Percentiles rank a stretch among this genome's conserved stretches.
These are phyloP conservation scores for Serendipita vermifera DNA, from an alignment of 768 basidiomycete species.

Conservation along the genomic window DNA sequence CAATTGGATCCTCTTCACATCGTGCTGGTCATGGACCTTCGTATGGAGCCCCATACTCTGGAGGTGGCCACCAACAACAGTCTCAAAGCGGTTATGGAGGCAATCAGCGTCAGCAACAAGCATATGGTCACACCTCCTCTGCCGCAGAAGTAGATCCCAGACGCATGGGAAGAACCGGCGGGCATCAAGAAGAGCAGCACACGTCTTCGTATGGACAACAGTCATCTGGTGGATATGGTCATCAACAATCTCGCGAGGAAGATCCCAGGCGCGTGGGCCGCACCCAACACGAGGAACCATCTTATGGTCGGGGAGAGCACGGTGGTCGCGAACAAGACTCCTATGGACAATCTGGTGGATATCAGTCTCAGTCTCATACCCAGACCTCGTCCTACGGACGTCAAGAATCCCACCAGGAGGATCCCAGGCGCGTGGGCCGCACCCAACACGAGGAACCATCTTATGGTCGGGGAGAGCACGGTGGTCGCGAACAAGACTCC, in stretches of 20 bases:
- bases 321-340: not conserved
- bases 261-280: slow-evolving; percentile 1
- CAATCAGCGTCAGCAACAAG: not conserved
- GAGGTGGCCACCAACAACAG: not conserved
- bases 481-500: not conserved
- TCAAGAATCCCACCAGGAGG: slow-evolving; percentile 14
- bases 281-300: slow-evolving; percentile 12
- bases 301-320: not conserved
- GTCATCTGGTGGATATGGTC: slow-evolving; percentile 8
- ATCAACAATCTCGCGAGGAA: slow-evolving; percentile 12
- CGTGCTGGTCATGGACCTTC: not conserved
- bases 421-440: not conserved
- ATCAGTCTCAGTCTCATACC: not conserved
- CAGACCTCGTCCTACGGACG: not conserved
- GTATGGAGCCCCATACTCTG: not conserved
- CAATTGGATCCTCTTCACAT: not conserved
- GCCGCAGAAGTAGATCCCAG: too few species aligned
- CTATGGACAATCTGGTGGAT: slow-evolving; percentile 7
- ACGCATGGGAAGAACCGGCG: too few species aligned
- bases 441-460: slow-evolving; percentile 12
- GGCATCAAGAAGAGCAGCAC: too few species aligned
- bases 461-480: not conserved
- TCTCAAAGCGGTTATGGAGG: not conserved
- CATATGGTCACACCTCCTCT: not conserved
- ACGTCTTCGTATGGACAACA: not conserved